Base-by-base conservation (phyloP, 2,329 filamentous ascomycete species). In the Phoma sp. region DNA sequence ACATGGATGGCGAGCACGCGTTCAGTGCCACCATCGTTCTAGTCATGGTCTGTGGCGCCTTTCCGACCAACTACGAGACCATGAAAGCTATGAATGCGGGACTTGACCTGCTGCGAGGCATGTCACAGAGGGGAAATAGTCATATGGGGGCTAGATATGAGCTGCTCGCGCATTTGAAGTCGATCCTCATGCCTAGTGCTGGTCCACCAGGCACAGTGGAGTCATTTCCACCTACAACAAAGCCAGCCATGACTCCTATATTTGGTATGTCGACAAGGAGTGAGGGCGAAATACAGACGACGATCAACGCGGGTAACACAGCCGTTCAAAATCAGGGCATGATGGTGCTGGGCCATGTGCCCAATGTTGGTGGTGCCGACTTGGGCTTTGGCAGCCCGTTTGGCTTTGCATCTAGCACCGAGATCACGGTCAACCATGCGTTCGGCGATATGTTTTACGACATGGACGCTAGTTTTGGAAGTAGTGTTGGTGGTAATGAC, bases 71-170 rank as follows among this genome's bases (percentile, higher is more conserved):
- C 28, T n/a, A 25, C 10, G 34, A 37, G 14, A 18, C 45, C 18
- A 26, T 40, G 45, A 47, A 39, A 25, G 45, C 45, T 26, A 47
- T 47, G 45, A 33, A 47, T 20, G 36, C 45, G 25, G 45, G 45
- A n/a, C 45, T 47, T 5, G 45, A 40, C 36, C 34, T 47, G 34
- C 45, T 47, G 7, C 18, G 36, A 14, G 36, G 34, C 18, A 47
- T 47, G 28, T 25, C 45, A 20, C 36, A 39, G 14, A 23, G 45
- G 20, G 45, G 45, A 26, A 47, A 47, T 12, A 47, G 45, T 17
- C 45, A 47, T 9, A 47, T 47, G 45, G 45, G 45, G 25, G 45
- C 45, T 4, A 47, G 45, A 15, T 40, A 47, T 33, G 36, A 47
- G 20, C n/a, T 47, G 18, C 45, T 47, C 9, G 45, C 36, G 45